phyloP scores from a whole-genome alignment of 2,329 filamentous ascomycete species.

The Apiospora kogelbergensis region DNA sequence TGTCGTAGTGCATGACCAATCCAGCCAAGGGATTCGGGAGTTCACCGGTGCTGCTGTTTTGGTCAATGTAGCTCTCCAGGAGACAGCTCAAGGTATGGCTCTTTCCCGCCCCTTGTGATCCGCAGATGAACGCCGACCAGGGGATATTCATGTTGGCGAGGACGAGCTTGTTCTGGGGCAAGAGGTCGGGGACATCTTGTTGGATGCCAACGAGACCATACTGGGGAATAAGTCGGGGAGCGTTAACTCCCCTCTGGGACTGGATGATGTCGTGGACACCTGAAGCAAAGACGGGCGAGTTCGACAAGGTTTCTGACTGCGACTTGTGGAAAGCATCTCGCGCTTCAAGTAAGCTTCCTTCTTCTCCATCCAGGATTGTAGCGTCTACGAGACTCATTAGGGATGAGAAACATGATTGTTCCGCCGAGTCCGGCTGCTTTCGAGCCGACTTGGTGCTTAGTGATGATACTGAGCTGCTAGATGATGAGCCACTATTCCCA shows the following conservation, averaged over 20 bases:
- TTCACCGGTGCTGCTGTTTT: constrained; percentile 34
- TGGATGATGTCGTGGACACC: background rate
- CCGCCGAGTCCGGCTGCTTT: too few relatives aligned
- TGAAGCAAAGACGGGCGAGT: background rate
- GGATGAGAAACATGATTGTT: too few relatives aligned
- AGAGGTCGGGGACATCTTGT: background rate
- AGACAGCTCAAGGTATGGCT: constrained; percentile 56
- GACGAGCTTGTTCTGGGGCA: constrained; percentile 24
- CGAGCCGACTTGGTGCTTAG: too few relatives aligned
- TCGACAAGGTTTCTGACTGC: background rate
- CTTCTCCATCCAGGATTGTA: too few relatives aligned
- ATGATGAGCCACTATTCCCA: too few relatives aligned
- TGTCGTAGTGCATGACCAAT: constrained; percentile 54
- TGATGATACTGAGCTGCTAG: too few relatives aligned
- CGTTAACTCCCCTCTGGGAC: background rate
- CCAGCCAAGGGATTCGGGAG: constrained; percentile 46
- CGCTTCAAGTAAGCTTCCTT: too few relatives aligned
- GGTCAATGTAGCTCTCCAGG: constrained; percentile 37
- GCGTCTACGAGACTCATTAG: too few relatives aligned
- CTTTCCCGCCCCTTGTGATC: constrained; percentile 60
- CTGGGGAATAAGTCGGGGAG: background rate
- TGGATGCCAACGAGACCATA: background rate
- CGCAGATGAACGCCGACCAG: constrained; percentile 59
- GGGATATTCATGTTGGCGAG: constrained; percentile 52
- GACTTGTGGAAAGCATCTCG: too few relatives aligned